phyloP scores from a whole-genome alignment of 495 filamentous ascomycete genomes.

The Penicillium longicatenatum region DNA sequence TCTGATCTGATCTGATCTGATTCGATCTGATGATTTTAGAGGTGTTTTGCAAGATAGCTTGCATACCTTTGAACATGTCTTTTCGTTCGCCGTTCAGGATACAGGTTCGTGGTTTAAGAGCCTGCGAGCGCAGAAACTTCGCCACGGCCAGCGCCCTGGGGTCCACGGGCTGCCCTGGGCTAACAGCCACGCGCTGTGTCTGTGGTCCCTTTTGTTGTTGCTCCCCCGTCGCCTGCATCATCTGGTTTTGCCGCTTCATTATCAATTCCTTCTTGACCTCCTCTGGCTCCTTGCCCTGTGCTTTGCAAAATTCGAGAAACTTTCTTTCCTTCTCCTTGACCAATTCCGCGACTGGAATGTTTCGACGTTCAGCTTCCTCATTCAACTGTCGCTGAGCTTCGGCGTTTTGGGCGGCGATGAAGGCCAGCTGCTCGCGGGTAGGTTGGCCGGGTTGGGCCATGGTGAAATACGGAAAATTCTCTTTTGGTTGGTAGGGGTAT shows the following conservation, averaged over 20 bases:
- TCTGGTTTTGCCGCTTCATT: too few species aligned
- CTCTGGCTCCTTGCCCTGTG: constrained; percentile 57
- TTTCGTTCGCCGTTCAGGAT: constrained; percentile 96
- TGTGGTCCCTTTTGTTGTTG: constrained; percentile 51
- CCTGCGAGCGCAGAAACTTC: constrained; percentile 80
- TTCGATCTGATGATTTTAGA: neutral
- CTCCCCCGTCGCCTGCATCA: constrained; percentile 61
- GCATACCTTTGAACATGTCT: constrained; percentile 91
- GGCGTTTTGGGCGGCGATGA: constrained; percentile 73
- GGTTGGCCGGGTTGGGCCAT: constrained; percentile 65
- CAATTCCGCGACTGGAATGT: too few species aligned
- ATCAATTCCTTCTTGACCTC: constrained; percentile 65
- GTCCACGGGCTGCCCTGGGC: constrained; percentile 72
- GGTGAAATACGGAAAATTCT: constrained; percentile 10
- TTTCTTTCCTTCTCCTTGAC: too few species aligned
- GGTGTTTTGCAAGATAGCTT: neutral
- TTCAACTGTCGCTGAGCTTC: constrained; percentile 28
- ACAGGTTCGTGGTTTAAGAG: constrained; percentile 87
- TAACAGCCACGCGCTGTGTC: constrained; percentile 53
- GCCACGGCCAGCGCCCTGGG: constrained; percentile 88
- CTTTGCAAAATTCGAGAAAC: constrained; percentile 28
- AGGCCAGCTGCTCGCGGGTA: constrained; percentile 79
- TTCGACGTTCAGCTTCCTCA: too few species aligned
- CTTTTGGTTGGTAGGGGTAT: neutral
- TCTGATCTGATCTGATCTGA: neutral